Evolutionary conservation across 495 filamentous ascomycete species (phyloP).

Genomic region (Neurospora intermedia): DNA sequence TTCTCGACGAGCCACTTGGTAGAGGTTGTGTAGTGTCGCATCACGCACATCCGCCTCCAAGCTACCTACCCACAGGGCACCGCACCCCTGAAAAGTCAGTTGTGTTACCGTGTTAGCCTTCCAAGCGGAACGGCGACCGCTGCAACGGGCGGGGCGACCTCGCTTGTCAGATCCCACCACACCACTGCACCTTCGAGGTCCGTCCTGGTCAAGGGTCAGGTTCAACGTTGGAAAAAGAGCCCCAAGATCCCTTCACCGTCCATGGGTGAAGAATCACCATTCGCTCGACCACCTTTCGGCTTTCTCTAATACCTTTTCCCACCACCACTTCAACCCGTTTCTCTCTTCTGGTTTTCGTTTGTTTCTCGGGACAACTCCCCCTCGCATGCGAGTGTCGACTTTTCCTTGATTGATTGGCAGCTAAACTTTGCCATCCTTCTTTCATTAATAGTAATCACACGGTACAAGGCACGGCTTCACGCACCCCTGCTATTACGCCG

Average conservation of each 20-base stretch:
- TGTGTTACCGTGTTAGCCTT: conserved; percentile 1
- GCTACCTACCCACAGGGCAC: neutral
- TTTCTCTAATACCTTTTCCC: neutral
- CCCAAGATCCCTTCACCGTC: neutral
- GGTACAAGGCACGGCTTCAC: neutral
- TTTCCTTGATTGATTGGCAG: neutral
- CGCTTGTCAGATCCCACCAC: neutral
- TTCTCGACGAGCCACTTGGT: neutral
- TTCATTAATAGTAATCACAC: neutral
- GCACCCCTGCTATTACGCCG: neutral
- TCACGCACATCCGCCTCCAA: neutral
- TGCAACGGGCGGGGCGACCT: conserved; percentile 1
- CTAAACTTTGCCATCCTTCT: neutral
- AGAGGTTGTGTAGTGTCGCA: neutral
- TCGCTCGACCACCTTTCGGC: neutral
- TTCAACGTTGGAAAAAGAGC: neutral
- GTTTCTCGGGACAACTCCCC: neutral
- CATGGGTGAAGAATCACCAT: neutral
- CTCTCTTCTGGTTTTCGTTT: neutral
- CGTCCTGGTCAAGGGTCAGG: neutral
- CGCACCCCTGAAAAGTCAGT: neutral
- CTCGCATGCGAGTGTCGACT: neutral
- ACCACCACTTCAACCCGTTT: neutral
- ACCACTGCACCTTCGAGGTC: neutral
- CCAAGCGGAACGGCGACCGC: conserved; percentile 2